Evolutionary conservation across 208 protist species (phyloP), one percentile per base, ranked within the genome.

Genomic region (Borovskyia barvae): DNA sequence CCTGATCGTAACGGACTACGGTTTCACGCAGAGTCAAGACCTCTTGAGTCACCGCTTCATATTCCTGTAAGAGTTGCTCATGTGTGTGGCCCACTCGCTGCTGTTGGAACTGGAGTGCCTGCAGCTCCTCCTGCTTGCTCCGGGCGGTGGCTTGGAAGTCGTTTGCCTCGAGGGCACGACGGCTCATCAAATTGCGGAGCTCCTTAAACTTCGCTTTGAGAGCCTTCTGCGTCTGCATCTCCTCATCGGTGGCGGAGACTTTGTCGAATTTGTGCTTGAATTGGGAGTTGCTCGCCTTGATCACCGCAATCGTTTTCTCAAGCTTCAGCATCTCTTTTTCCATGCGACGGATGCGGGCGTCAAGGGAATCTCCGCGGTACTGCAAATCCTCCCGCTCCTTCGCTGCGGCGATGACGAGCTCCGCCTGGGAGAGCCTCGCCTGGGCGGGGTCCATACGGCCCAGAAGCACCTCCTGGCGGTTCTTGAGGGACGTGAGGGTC

Each of bases 371-470:
- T 29, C 87, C 92, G 48, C 80, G 62, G 46, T 66, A 69, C 64
- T 97, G 92, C 45, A 95, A 80, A 25, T 73, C 72, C 62, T 97
- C 92, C 2, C 90, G 76, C 65, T 95, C 86, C 51, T 92, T 89
- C 15, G 90, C 90, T 0, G 87, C 75, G 33, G 76, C 63, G 19
- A 97, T 81, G 14, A 97, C 75, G 46, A 84, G 83, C 65, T 97
- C 82, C 14, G 88, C 87, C 63, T 95, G 92, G 36, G 82, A 77
- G 26, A 77, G 64, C 0, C 66, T 56, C 29, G 75, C 87, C 70
- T 83, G 75, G 14, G 76, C 63, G 6, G 82, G 76, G 59, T 90
- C 84, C 71, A 96, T 80, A 35, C 77, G 66, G 15, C 76, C 83
- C 1, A 96, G 63, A 3, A 90, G 66, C 45, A 89, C 77, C 46